Evolutionary conservation across 495 filamentous ascomycete species (phyloP), one percentile per base, ranked within the genome.

Genomic region (Xylaria intraflava): DNA sequence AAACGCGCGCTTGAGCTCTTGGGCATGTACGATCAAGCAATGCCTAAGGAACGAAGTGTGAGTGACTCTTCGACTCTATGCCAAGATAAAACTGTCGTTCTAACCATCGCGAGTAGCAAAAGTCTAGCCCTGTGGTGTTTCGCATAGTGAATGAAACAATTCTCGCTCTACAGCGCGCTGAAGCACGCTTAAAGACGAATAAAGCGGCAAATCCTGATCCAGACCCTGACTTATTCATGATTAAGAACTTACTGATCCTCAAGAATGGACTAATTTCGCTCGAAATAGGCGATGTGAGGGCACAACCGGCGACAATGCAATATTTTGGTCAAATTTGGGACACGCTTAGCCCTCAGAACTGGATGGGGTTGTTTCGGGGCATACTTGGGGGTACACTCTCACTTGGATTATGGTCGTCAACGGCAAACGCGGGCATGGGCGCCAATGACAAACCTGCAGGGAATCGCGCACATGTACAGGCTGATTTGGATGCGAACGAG

Each of bases 261-360:
- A 95, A 95, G 62, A 89, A 92, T 58, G 86, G 92, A 58, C 88
- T 96, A 26, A 81, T 95, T 31, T 88, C 90, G 16, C 90, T 95
- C 57, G 90, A 96, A 71, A 93, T 96, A 66, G 92, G 87, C 59
- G 88, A 90, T 40, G 82, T 87, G 29, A 85, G 88, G 29, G 83
- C 83, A 55, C 72, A 86, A 27, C 79, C 81, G 16, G 85, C 66
- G 14, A 65, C 65, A 12, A 68, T 73, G 65, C 69, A 74, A 53
- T 70, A 95, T 68, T 93, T 96, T 68, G 81, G 86, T 20, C 82
- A 82, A 46, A 77, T 93, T 12, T 89, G 85, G 65, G 86, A 80
- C 55, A 87, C 87, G 3, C 88, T 95, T 60, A 68, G 71, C 14
- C 67, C 70, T 26, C 68, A 69, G 24, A 72, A 74, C 45, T 62